Evolutionary conservation across 345 rosid species (phyloP).

Genomic region (Brassica napus): DNA sequence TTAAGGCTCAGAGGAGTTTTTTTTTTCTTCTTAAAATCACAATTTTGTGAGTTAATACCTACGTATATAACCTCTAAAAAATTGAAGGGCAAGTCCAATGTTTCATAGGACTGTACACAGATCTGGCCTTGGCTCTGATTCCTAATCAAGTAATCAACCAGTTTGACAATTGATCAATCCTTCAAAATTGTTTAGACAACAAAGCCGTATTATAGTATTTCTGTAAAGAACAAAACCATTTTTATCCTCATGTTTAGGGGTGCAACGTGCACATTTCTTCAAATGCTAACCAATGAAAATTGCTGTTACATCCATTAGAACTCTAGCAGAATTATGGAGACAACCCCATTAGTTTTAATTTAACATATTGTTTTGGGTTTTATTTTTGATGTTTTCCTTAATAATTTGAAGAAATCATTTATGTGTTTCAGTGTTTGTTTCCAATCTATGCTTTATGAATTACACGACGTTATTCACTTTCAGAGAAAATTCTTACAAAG

Average conservation of each 20-base stretch:
- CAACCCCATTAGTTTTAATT: not conserved
- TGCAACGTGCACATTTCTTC: not conserved
- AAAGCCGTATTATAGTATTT: not conserved
- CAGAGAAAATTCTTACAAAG: too few relatives aligned
- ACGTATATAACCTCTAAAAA: too few relatives aligned
- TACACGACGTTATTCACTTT: too few relatives aligned
- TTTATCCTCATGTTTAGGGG: too few relatives aligned
- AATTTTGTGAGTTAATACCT: too few relatives aligned
- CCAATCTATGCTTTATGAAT: too few relatives aligned
- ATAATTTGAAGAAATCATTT: too few relatives aligned
- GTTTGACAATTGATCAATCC: not conserved
- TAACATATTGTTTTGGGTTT: not conserved
- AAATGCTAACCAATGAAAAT: not conserved
- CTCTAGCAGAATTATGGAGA: not conserved
- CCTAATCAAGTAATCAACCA: not conserved
- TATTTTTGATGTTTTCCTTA: not conserved
- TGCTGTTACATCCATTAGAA: not conserved
- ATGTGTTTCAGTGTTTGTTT: too few relatives aligned
- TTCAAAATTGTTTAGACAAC: not conserved
- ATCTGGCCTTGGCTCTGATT: not conserved
- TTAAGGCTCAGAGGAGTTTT: too few relatives aligned
- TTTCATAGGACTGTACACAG: too few relatives aligned
- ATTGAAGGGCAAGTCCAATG: not conserved
- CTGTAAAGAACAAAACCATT: too few relatives aligned
- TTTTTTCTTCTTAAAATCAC: too few relatives aligned